Evolutionary conservation across 1,284 basidiomycete species (phyloP), one percentile per base, ranked within the genome.

Genomic region (Apiotrichum sp.): DNA sequence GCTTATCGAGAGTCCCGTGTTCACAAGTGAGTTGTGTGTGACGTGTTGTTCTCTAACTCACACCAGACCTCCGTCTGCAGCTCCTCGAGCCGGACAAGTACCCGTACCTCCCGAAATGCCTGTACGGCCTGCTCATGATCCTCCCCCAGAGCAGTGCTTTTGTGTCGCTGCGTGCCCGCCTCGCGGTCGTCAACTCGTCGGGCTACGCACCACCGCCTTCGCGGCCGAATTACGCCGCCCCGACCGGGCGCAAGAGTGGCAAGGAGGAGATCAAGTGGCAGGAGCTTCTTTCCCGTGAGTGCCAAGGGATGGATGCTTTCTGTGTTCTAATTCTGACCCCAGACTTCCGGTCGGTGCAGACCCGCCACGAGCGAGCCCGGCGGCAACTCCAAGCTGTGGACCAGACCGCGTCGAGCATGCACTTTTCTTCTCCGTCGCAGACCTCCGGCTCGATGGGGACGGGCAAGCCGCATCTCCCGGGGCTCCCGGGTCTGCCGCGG

Each of bases 141-240:
- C 79, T 99, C 8, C 96, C 96, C 0, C 96, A 99, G 78, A 96
- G 91, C 70, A 88, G 88, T 41, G 96, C 96, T 0, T 99, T 99
- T 70, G 85, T 93, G 6, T 97, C 95, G 1, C 80, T 99, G 14
- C 83, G 95, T 39, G 97, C 97, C 73, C 85, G 96, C 38, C 78
- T 99, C 38, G 93, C 88, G 63, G 93, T 93, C 2, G 92, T 98
- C 45, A 95, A 95, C 72, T 90, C 93, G 1, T 85, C 93, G 9
- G 95, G 96, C 0, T 96, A 93, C 74, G 75, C 95, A 3, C 89
- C 95, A 55, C 58, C 57, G 0, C 52, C 53, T 8, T 45, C 53
- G 3, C 52, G 55, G 29, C 61, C 61, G 2, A 39, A 52, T 48
- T 44, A 76, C 56, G 50, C 50, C 64, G 66, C 31, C 68, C 82